A percentile compares a stretch with the other conserved stretches of the same genome.
Conservation (phyloP, 805 yeast genomes). For the Lipomyces spencermartinsiae region DNA sequence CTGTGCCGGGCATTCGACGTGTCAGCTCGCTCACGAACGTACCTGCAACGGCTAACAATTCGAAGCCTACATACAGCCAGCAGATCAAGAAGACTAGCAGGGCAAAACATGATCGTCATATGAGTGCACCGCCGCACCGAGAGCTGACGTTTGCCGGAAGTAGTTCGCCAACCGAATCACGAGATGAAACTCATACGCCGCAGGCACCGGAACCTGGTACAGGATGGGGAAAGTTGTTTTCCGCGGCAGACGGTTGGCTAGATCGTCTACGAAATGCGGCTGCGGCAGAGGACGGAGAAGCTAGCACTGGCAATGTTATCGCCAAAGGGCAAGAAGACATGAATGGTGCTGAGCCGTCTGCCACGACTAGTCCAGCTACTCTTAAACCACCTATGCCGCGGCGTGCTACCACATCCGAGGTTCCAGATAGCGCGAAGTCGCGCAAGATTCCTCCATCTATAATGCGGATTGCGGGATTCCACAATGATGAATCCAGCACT, state of each 20-base stretch:
- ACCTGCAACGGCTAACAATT: background rate
- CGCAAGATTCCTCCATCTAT: background rate
- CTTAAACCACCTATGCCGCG: conserved; percentile 3
- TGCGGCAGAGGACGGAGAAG: conserved; percentile 11
- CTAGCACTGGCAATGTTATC: background rate
- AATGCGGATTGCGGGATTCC: conserved; percentile 7
- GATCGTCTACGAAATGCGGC: conserved; percentile 21
- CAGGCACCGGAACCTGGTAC: conserved; percentile 5
- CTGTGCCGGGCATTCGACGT: background rate
- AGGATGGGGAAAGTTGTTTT: conserved; percentile 22
- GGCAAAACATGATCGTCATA: background rate
- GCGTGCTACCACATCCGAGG: conserved; percentile 12
- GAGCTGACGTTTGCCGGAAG: background rate
- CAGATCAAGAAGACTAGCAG: background rate
- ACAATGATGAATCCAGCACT: background rate
- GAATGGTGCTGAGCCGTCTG: background rate
- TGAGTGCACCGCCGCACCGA: background rate
- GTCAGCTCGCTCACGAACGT: background rate
- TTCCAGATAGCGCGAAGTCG: conserved; percentile 3
- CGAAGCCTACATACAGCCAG: background rate
- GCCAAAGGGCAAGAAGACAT: background rate
- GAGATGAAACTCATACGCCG: background rate
- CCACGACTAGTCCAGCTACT: background rate
- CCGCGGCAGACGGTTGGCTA: conserved; percentile 19
- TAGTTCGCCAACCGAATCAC: background rate